Percentiles rank a stretch among this genome's conserved stretches.
Evolutionary conservation across 2,329 filamentous ascomycete species (phyloP).

Genomic region (Raffaelea ambrosiae): DNA sequence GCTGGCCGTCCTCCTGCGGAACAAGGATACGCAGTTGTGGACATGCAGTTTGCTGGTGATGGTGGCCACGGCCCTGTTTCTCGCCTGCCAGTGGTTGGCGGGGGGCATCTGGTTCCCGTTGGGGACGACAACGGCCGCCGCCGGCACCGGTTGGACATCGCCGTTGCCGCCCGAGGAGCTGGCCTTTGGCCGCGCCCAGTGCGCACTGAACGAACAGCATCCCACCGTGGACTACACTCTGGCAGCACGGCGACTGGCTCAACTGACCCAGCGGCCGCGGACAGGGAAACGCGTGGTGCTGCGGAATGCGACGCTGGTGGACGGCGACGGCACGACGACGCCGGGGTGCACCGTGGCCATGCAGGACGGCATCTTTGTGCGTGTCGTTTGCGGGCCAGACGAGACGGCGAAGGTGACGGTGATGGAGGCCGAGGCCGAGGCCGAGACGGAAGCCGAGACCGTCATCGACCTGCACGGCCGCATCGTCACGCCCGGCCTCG

Average conservation of each 20-base stretch:
- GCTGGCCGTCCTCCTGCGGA: no score
- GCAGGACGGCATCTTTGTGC: not conserved
- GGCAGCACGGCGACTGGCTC: not conserved
- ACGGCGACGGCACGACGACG: slow-evolving; percentile 1
- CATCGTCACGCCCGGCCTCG: slow-evolving; percentile 32
- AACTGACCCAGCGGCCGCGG: not conserved
- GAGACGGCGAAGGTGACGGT: not conserved
- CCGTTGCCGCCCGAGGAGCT: not conserved
- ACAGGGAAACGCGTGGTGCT: no score
- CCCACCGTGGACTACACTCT: slow-evolving; percentile 1
- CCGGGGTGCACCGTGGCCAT: not conserved
- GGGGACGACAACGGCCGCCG: no score
- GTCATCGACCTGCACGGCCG: slow-evolving; percentile 23
- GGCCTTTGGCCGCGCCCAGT: not conserved
- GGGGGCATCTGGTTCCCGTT: not conserved
- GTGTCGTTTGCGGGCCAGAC: no score
- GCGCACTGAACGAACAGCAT: not conserved
- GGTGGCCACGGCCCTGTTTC: not conserved
- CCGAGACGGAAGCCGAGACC: not conserved
- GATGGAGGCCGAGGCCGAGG: not conserved
- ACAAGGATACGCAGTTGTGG: no score
- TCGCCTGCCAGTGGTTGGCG: not conserved
- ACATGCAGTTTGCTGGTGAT: no score
- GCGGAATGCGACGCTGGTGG: slow-evolving; percentile 3
- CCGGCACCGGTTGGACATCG: no score